Base-by-base conservation (phyloP, 192 early-diverging fungal genomes). In the Podila clonocystis region DNA sequence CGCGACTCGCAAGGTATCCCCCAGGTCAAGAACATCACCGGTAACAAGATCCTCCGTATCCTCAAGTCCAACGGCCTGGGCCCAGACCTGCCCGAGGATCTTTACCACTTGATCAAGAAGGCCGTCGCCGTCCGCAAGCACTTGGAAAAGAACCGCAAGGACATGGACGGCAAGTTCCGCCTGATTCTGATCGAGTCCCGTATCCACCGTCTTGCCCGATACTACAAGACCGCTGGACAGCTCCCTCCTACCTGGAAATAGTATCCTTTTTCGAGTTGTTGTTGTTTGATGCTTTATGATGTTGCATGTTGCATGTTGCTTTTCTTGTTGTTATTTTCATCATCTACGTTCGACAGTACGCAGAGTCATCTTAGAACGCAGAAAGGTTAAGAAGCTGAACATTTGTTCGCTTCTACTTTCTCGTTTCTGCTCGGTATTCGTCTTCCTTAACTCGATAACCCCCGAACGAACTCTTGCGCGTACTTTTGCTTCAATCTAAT, bases 51-150 rank as follows among this genome's bases (percentile, higher is more conserved):
- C 71, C 93, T 98, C 78, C 96, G 98, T 90, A 98, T 99, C 87
- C 91, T 99, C 75, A 97, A 96, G 90, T 91, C 94, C 87, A 97
- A 96, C 89, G 96, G 96, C 76, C 88, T 97, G 62, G 95, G 92
- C 74, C 97, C 97, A 68, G 93, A 95, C 84, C 93, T 98, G 84
- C 97, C 97, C 75, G 98, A 99, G 90, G 97, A 99, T 90, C 91
- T 99, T 65, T 98, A 98, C 93, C 95, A 96, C 88, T 87, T 99
- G 76, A 98, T 98, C 91, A 99, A 98, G 94, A 98, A 98, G 95
- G 97, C 98, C 74, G 96, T 99, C 77, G 91, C 95, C 73, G 93
- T 99, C 89, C 96, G 94, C 89, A 98, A 98, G 93, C 98, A 99
- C 86, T 84, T 99, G 74, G 98, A 99, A 91, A 94, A 94, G 77